phyloP scores from a whole-genome alignment of 2,329 filamentous ascomycete species.

The Ophiostoma piceae region DNA sequence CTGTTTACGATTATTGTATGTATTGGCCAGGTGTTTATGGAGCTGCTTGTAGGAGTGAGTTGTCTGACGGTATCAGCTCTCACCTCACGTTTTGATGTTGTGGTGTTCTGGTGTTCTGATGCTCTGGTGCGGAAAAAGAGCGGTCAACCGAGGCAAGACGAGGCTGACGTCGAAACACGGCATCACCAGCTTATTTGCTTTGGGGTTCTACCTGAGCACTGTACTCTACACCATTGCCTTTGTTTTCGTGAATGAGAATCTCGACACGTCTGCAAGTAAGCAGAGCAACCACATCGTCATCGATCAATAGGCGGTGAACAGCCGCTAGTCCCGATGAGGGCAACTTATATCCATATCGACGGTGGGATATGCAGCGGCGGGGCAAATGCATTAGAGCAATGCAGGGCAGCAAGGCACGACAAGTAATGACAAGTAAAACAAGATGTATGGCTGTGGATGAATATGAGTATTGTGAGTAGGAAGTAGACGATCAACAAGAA shows the following conservation, averaged over 20 bases:
- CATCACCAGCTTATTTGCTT: background rate
- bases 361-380: background rate
- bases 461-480: too few relatives aligned
- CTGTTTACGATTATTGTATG: background rate
- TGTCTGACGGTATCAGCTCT: background rate
- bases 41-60: background rate
- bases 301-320: constrained; percentile 15
- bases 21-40: background rate
- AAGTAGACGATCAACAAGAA: background rate
- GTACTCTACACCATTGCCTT: background rate
- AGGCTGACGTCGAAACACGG: background rate
- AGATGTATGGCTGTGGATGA: background rate
- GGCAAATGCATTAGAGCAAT: background rate
- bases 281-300: background rate
- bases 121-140: background rate
- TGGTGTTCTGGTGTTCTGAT: background rate
- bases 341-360: background rate
- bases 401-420: constrained; percentile 9
- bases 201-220: too few relatives aligned
- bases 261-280: background rate
- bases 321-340: constrained; percentile 5
- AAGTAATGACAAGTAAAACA: background rate
- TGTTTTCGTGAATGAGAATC: too few relatives aligned
- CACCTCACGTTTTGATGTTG: background rate
- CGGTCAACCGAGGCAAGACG: background rate